Evolutionary conservation across 805 yeast species (phyloP), one percentile per base, ranked within the genome.

Genomic region (Cyberlindnera petersonii): DNA sequence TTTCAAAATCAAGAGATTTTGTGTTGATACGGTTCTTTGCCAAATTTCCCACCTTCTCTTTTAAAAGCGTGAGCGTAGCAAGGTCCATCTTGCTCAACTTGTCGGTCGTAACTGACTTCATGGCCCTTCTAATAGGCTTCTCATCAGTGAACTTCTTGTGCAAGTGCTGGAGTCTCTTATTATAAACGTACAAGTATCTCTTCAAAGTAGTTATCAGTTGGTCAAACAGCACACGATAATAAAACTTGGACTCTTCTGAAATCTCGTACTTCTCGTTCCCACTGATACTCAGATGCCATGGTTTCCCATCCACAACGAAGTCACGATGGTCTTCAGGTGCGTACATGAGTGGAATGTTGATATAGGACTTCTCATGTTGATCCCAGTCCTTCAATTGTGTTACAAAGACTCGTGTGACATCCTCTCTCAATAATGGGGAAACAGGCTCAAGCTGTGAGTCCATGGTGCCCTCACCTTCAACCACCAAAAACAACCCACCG

Each of bases 401-500:
- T 20, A 14, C 20, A 26, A 36, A 36, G 4, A 30, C 34, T 17
- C 24, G 14, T 7, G 23, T 36, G 20, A 36, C 8, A 18, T 36
- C 34, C 19, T 36, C 39, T n/a, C 34, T 17, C 11, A n/a, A 5
- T 4, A 35, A 29, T 4, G 43, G 43, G 7, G 44, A 31, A 13
- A 37, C 33, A 4, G 45, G 39, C 3, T 4, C 16, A 15, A 37
- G 38, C 10, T 41, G 17, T 18, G 19, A 26, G 16, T 42, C 45
- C 14, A 6, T 11, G 4, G 45, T 30, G 3, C 45, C 45, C 23
- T 42, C 39, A 6, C 42, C 45, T 9, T 26, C 18, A 3, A 16
- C 14, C 5, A 37, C 21, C 9, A 14, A n/a, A 20, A 42, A 42
- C 24, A 37, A 31, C 3, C 45, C 45, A 18, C 37, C 45, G 18